Evolutionary conservation across 371 early-diverging fungal genomes (phyloP), one percentile per base, ranked within the genome.

Genomic region (Lichtheimia corymbifera): DNA sequence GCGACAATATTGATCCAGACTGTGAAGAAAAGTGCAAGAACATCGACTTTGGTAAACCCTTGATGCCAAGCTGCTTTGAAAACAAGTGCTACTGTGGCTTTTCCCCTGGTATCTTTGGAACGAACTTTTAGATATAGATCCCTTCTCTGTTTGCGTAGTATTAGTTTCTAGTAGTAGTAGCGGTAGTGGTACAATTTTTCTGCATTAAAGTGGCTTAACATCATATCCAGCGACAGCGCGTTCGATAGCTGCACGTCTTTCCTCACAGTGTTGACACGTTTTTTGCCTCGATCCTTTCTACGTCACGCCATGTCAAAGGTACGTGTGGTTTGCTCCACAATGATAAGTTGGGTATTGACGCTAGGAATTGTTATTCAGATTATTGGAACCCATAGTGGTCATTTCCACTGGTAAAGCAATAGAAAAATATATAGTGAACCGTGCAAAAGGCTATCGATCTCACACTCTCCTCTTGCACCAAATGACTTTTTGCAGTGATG

Each of bases 351-450:
- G 22, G 18, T 18, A 18, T 43, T 27, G 25, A 30, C 18, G 17
- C 42, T 20, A 24, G 22, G 14, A 13, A 15, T 47, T 13, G 55
- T 2, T 0, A 52, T 44, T 3, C 53, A 77, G 74, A 65, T 83
- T 55, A 92, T 94, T 67, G 93, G 91, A 67, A 94, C 94, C 20
- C 94, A 94, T 76, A 90, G 87, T 68, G 95, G 95, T 50, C 87
- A 91, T 60, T 93, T 94, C 74, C 95, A 93, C 76, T 91, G 93
- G 80, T 83, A 76, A 58, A 52, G 18, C 35, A 22, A 5, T n/a
- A n/a, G n/a, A n/a, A n/a, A n/a, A n/a, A n/a, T n/a, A 55, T 9
- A 35, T 9, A 35, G 35, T 35, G 35, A 6, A 5, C 5, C 11
- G 9, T 35, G 35, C 35, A 5, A 35, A 35, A 9, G 35, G 0